Percentiles rank a stretch among this genome's conserved stretches.
Conservation (phyloP, 495 filamentous ascomycete genomes). For the Lentithecium fluviatile region DNA sequence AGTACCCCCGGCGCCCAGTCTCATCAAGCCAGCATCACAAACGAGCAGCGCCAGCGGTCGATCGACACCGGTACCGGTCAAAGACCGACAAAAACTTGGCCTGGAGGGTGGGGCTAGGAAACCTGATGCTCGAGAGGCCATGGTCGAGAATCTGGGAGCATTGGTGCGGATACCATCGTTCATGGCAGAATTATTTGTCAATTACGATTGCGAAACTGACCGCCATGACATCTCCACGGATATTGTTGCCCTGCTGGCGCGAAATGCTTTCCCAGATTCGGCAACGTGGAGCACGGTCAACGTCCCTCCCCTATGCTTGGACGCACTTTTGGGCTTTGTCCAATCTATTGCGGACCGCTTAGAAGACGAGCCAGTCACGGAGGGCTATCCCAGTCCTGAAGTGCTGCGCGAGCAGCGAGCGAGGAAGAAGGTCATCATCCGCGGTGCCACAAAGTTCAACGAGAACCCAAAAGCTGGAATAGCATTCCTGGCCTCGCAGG, state of each 20-base stretch:
- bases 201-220: slow-evolving; percentile 96
- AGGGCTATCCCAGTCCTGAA: slow-evolving; percentile 66
- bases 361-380: slow-evolving; percentile 62
- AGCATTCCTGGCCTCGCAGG: slow-evolving; percentile 76
- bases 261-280: slow-evolving; percentile 95
- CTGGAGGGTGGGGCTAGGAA: slow-evolving; percentile 89
- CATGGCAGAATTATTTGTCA: slow-evolving; percentile 93
- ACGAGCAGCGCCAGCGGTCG: slow-evolving; percentile 72
- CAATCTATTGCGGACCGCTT: slow-evolving; percentile 87
- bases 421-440: slow-evolving; percentile 83
- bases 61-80: slow-evolving; percentile 88
- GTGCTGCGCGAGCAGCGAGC: slow-evolving; percentile 65
- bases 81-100: slow-evolving; percentile 88
- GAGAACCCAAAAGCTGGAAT: slow-evolving; percentile 89
- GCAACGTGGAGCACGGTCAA: slow-evolving; percentile 99
- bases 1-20: slow-evolving; percentile 84
- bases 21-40: slow-evolving; percentile 78
- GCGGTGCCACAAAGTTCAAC: slow-evolving; percentile 89
- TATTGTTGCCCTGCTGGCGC: slow-evolving; percentile 84
- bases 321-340: slow-evolving; percentile 85
- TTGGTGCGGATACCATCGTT: slow-evolving; percentile 88
- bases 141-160: slow-evolving; percentile 95
- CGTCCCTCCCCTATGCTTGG: slow-evolving; percentile 90
- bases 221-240: slow-evolving; percentile 92
- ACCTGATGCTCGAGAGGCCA: slow-evolving; percentile 92